phyloP scores from a whole-genome alignment of 2,329 filamentous ascomycete species.

The Rhynchosporium agropyri region DNA sequence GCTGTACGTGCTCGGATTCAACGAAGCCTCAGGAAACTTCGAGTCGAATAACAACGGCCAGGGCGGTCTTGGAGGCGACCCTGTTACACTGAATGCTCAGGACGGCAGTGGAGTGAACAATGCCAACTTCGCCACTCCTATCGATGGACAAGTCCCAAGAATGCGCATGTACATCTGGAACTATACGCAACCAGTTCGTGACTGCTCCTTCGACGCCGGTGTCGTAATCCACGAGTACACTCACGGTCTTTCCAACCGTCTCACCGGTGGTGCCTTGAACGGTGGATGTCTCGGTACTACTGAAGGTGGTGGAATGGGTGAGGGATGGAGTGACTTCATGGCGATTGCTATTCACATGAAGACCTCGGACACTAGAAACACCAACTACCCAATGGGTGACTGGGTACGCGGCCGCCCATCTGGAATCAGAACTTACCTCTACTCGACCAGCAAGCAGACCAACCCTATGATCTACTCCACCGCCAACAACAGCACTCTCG shows the following conservation, averaged over 20 bases:
- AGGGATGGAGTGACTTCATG: conserved; percentile 21
- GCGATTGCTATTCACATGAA: conserved; percentile 17
- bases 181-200: neutral
- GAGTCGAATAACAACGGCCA: conserved; percentile 9
- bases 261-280: conserved; percentile 15
- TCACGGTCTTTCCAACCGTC: conserved; percentile 16
- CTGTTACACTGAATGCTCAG: conserved; percentile 17
- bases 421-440: conserved; percentile 18
- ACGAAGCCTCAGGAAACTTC: conserved; percentile 17
- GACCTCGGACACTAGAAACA: conserved; percentile 9
- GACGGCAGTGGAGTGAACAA: conserved; percentile 18
- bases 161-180: conserved; percentile 21
- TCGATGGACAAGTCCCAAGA: conserved; percentile 13
- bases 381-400: conserved; percentile 16
- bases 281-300: conserved; percentile 14
- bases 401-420: conserved; percentile 9
- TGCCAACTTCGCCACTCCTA: conserved; percentile 13
- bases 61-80: conserved; percentile 16
- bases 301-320: conserved; percentile 18
- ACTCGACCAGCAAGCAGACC: conserved; percentile 16
- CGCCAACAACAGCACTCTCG: conserved; percentile 12
- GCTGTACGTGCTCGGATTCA: conserved; percentile 14
- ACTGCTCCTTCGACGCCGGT: conserved; percentile 17
- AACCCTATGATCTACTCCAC: conserved; percentile 19
- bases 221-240: conserved; percentile 19